Conservation (phyloP, 805 yeast genomes). For the Debaryomyces maramus region DNA sequence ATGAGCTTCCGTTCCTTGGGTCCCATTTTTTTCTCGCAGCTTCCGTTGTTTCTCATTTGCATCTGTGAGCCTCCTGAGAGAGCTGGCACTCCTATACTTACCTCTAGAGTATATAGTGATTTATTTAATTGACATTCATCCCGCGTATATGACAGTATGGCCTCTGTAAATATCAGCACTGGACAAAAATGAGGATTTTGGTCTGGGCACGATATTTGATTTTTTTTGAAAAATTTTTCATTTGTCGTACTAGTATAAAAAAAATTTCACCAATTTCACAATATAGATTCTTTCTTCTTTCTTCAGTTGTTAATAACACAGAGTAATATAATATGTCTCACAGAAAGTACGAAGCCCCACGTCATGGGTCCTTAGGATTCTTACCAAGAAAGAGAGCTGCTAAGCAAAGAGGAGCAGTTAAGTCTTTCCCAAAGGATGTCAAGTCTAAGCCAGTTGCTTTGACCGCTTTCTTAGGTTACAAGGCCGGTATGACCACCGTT, state of each 20-base stretch:
- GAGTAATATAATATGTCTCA: conserved; percentile 74
- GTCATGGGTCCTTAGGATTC: conserved; percentile 99
- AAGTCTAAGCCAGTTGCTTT: conserved; percentile 96
- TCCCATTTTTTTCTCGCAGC: no score
- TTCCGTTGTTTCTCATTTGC: no score
- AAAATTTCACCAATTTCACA: conserved; percentile 4
- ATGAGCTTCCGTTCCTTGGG: no score
- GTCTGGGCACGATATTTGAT: conserved; percentile 4
- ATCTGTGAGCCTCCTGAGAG: no score
- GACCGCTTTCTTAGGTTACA: conserved; percentile 99
- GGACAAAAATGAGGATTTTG: not conserved
- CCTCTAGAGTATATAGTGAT: no score
- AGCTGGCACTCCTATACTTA: no score
- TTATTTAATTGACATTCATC: no score
- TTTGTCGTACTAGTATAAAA: not conserved
- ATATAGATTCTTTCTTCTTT: conserved; percentile 11
- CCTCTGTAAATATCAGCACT: no score
- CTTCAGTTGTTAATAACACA: conserved; percentile 28
- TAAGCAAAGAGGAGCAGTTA: conserved; percentile 97
- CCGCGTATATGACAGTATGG: no score
- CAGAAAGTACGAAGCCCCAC: conserved; percentile 99
- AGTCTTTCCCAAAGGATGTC: conserved; percentile 99
- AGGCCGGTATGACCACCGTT: conserved; percentile 99
- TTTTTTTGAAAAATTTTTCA: conserved; percentile 8
- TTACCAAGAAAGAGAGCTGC: conserved; percentile 99